Evolutionary conservation across 331 rosid genomes (phyloP).

Genomic region (Prunus yedoensis): DNA sequence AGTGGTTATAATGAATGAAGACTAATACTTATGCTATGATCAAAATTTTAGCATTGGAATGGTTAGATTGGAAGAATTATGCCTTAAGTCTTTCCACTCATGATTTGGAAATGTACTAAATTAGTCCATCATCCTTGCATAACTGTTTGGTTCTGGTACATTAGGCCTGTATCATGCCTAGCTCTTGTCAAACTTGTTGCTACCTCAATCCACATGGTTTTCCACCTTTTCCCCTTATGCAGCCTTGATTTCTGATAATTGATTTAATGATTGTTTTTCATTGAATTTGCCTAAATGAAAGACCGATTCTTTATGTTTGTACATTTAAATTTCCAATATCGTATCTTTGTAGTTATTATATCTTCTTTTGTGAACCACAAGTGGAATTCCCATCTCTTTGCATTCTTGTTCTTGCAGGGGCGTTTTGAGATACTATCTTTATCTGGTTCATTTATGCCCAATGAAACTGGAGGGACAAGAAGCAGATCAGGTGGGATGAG

Average conservation of each 20-base stretch:
- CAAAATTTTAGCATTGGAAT: not conserved
- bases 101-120: not conserved
- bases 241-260: not conserved
- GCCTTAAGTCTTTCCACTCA: not conserved
- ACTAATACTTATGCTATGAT: not conserved
- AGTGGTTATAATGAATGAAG: not conserved
- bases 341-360: not conserved
- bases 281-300: not conserved
- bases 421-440: constrained; percentile 88
- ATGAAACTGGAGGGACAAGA: constrained; percentile 80
- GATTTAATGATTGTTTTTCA: not conserved
- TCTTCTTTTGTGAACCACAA: not conserved
- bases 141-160: not conserved
- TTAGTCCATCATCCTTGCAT: not conserved
- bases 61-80: not conserved
- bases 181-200: not conserved
- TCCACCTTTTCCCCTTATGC: not conserved
- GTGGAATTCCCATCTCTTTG: constrained; percentile 12
- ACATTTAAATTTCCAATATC: not conserved
- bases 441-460: constrained; percentile 95
- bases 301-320: not conserved
- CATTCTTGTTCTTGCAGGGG: constrained; percentile 55
- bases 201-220: not conserved
- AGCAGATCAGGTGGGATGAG: constrained; percentile 99
- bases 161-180: not conserved